Conservation (phyloP, 148 eudicot genomes). For the Cornus controversa region DNA sequence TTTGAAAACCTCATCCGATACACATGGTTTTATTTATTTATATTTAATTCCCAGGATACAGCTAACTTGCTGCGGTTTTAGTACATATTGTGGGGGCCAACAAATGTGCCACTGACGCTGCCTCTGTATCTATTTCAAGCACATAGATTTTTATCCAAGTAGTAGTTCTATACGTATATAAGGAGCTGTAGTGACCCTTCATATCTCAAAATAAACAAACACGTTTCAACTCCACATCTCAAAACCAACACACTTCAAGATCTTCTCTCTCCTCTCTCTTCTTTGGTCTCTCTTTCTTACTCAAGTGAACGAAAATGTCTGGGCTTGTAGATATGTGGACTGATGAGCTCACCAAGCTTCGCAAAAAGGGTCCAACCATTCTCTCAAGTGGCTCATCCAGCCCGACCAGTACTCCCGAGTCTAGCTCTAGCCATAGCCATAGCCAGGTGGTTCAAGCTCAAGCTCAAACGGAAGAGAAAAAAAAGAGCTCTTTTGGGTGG, state of each 20-base stretch:
- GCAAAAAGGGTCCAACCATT: conserved; percentile 18
- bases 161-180: too few relatives aligned
- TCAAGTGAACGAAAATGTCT: conserved; percentile 21
- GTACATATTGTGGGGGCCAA: not conserved
- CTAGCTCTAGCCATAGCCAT: too few relatives aligned
- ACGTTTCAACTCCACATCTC: not conserved
- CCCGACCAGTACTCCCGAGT: conserved; percentile 3
- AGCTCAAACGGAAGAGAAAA: too few relatives aligned
- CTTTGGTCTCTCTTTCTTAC: too few relatives aligned
- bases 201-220: too few relatives aligned
- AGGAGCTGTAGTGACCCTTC: too few relatives aligned
- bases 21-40: too few relatives aligned
- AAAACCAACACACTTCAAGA: not conserved
- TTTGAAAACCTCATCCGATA: too few relatives aligned
- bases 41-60: not conserved
- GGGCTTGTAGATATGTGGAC: conserved; percentile 45
- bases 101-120: not conserved
- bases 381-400: conserved; percentile 21
- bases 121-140: not conserved
- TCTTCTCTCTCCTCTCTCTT: not conserved
- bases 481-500: not conserved
- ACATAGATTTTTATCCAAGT: not conserved
- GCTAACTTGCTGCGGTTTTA: not conserved
- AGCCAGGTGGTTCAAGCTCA: too few relatives aligned
- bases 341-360: conserved; percentile 31